Evolutionary conservation across 2,329 filamentous ascomycete species (phyloP), one percentile per base, ranked within the genome.

Genomic region (Stachybotrys chartarum): DNA sequence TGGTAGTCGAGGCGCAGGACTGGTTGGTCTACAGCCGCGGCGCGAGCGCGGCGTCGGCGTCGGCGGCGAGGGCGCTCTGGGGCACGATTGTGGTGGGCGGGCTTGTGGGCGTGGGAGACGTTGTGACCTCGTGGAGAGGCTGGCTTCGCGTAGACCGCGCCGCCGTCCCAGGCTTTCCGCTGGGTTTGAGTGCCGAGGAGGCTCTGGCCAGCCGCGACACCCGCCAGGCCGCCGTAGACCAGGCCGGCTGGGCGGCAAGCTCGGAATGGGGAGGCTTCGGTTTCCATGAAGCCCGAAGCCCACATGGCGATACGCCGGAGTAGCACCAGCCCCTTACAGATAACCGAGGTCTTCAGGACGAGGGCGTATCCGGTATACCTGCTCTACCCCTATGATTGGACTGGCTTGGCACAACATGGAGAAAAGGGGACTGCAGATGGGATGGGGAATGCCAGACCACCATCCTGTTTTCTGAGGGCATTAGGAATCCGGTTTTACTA

Each of bases 61-160:
- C 78, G 58, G 70, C 71, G 6, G 66, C 61, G 30, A 74, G 81
- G 5, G 73, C 76, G 57, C 82, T 77, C 75, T 84, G 82, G 81
- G 81, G 82, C n/a, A 81, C 78, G 2, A 61, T 84, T 30, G 75
- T 84, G 6, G 60, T 83, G 45, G 79, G 78, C 10, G 74, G 73
- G 1, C 59, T 65, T 31, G 67, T 67, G 6, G 32, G 35, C 14
- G 66, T 67, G 1, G 69, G 71, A 18, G 63, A 71, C 52, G 57
- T 71, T 47, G 61, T 65, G 52, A 60, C 65, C 12, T 66, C 63
- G 30, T 73, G 70, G 70, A 72, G 67, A 57, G 81, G 81, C 10
- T 84, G 81, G 81, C 61, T 83, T 54, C 71, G 74, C 11, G 74
- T 83, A 6, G 75, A 80, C 52, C 68, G 76, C 24, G 72, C 73